A percentile compares a stretch with the other conserved stretches of the same genome.
These are phyloP conservation scores for Ilyonectria sp. DNA, from an alignment of 2,329 filamentous ascomycete genomes.

Conservation along the genomic window DNA sequence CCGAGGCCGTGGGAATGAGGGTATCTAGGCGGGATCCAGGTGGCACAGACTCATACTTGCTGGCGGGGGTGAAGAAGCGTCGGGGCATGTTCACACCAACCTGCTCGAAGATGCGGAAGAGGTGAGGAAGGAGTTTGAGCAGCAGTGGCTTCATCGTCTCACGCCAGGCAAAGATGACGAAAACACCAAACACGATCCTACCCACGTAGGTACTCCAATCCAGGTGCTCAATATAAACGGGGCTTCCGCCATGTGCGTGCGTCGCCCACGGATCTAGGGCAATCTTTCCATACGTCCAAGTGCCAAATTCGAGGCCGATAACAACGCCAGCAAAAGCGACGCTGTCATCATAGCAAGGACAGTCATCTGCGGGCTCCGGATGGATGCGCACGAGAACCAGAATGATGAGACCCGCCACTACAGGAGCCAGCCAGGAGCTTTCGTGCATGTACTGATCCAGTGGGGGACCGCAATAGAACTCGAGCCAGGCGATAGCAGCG, in stretches of 20 bases:
- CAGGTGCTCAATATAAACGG: constrained; percentile 76
- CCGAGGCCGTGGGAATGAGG: constrained; percentile 89
- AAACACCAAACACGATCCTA: constrained; percentile 84
- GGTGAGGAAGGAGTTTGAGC: constrained; percentile 82
- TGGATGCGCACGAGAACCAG: constrained; percentile 88
- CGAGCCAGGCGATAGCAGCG: constrained; percentile 71
- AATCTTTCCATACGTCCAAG: constrained; percentile 83
- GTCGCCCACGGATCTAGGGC: constrained; percentile 60
- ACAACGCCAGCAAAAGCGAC: constrained; percentile 93
- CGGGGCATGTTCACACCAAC: constrained; percentile 85
- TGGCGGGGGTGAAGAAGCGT: constrained; percentile 91
- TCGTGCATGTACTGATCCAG: constrained; percentile 81
- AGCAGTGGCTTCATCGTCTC: constrained; percentile 89
- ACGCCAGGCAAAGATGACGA: constrained; percentile 90
- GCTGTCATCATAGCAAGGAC: constrained; percentile 96
- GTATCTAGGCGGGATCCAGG: constrained; percentile 81
- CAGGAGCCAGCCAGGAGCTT: constrained; percentile 75
- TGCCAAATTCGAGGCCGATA: constrained; percentile 85
- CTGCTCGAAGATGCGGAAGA: constrained; percentile 89
- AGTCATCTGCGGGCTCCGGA: constrained; percentile 96
- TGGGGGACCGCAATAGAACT: constrained; percentile 72
- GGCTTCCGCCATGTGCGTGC: constrained; percentile 64
- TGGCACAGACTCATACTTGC: constrained; percentile 88
- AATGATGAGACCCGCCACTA: constrained; percentile 76
- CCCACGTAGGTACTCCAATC: constrained; percentile 75